Evolutionary conservation across 371 early-diverging fungal genomes (phyloP).

Genomic region (Chytridiales sp.): DNA sequence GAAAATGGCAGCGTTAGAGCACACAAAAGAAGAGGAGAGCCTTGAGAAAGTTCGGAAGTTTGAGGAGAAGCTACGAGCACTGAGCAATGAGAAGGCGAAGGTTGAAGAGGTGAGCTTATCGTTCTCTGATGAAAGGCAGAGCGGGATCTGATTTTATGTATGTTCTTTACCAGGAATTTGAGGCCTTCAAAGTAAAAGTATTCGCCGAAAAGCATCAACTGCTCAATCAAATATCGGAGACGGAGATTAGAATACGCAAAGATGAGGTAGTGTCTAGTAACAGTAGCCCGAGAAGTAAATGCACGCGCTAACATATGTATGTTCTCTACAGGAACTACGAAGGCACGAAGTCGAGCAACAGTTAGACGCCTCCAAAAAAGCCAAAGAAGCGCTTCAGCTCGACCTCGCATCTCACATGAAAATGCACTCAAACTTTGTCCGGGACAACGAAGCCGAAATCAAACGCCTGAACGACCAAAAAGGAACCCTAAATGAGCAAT

Average conservation of each 20-base stretch:
- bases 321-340: conserved; percentile 21
- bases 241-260: conserved; percentile 31
- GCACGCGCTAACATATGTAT: background rate
- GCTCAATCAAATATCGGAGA: conserved; percentile 26
- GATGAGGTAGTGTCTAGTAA: conserved; percentile 35
- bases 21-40: conserved; percentile 32
- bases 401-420: conserved; percentile 23
- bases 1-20: conserved; percentile 27
- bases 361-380: conserved; percentile 14
- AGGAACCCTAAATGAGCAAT: conserved; percentile 10
- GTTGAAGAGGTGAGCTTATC: conserved; percentile 30
- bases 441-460: conserved; percentile 33
- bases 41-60: conserved; percentile 18
- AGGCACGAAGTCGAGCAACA: conserved; percentile 32
- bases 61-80: conserved; percentile 31
- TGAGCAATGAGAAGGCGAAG: conserved; percentile 22
- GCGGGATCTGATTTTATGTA: conserved; percentile 12
- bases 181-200: conserved; percentile 19
- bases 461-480: conserved; percentile 24
- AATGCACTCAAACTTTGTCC: conserved; percentile 11
- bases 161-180: conserved; percentile 24
- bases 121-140: conserved; percentile 11
- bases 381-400: conserved; percentile 26
- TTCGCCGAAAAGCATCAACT: conserved; percentile 37
- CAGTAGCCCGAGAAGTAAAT: too few species aligned